Percentiles rank a stretch among this genome's conserved stretches.
phyloP scores from a whole-genome alignment of 768 basidiomycete species.

The Termitomyces sp. region DNA sequence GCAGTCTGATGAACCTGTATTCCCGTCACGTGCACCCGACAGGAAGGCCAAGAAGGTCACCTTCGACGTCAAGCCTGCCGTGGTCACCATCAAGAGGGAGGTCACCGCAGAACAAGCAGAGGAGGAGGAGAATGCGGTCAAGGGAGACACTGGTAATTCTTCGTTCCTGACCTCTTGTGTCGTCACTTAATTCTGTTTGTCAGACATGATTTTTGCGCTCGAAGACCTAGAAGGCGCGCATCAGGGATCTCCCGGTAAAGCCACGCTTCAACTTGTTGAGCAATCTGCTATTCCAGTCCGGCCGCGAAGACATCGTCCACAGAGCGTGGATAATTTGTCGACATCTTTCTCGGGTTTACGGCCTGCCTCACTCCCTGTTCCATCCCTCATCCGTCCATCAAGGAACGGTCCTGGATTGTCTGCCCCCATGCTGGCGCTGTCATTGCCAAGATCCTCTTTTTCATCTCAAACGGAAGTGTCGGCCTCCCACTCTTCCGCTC shows the following conservation, averaged over 20 bases:
- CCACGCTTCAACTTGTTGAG: conserved; percentile 36
- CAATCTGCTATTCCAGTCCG: conserved; percentile 30
- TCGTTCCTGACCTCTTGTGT: neutral
- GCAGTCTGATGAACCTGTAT: conserved; percentile 5
- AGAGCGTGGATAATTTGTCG: conserved; percentile 37
- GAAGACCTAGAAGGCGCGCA: conserved; percentile 59
- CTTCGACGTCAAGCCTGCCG: conserved; percentile 61
- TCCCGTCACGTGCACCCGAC: conserved; percentile 24
- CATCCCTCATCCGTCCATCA: conserved; percentile 50
- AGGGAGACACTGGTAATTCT: conserved; percentile 42
- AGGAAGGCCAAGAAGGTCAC: conserved; percentile 64
- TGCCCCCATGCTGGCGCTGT: conserved; percentile 25
- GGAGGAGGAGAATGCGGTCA: conserved; percentile 20
- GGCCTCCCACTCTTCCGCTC: neutral
- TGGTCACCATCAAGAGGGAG: conserved; percentile 40
- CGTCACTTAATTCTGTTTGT: neutral
- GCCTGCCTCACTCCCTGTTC: conserved; percentile 63
- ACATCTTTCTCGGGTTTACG: conserved; percentile 56
- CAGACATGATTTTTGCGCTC: conserved; percentile 68
- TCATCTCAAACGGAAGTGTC: neutral
- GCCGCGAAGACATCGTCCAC: conserved; percentile 24
- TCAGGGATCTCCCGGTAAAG: conserved; percentile 23
- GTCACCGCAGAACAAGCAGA: conserved; percentile 26
- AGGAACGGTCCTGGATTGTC: conserved; percentile 35
- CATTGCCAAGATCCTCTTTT: conserved; percentile 21